Conservation (phyloP, 1,284 basidiomycete genomes). For the Agroathelia rolfsii region DNA sequence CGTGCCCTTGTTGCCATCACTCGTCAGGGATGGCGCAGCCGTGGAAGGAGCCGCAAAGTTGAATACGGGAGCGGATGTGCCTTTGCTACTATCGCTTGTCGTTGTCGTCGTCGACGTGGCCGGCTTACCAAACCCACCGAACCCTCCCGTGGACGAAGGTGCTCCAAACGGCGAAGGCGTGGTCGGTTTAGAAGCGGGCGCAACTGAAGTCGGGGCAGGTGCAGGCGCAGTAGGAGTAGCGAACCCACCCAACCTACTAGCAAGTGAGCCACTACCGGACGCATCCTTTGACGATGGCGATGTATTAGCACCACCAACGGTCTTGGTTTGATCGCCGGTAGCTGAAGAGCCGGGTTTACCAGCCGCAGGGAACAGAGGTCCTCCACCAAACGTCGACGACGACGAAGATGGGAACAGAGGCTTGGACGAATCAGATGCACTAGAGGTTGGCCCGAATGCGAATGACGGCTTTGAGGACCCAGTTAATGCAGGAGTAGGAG, state of each 20-base stretch:
- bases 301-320: constrained; percentile 18
- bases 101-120: no score
- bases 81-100: no score
- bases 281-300: constrained; percentile 9
- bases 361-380: no score
- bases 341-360: constrained; percentile 11
- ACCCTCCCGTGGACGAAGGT: constrained; percentile 3
- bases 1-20: constrained; percentile 14
- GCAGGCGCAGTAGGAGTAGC: constrained; percentile 4
- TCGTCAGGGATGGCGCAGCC: no score
- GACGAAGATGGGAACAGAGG: constrained; percentile 15
- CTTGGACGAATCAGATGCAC: constrained; percentile 12
- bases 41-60: no score
- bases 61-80: no score
- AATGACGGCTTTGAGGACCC: constrained; percentile 14
- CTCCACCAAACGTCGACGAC: constrained; percentile 16
- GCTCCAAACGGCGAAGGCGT: constrained; percentile 11
- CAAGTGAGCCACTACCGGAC: constrained; percentile 5
- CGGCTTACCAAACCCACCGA: constrained; percentile 17
- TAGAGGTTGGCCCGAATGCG: constrained; percentile 11
- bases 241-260: neutral
- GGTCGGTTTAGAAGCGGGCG: constrained; percentile 2
- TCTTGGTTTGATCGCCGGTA: constrained; percentile 13
- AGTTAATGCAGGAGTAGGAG: constrained; percentile 22
- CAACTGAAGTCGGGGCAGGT: constrained; percentile 9